Evolutionary conservation across 192 early-diverging fungal genomes (phyloP), one percentile per base, ranked within the genome.

Genomic region (Bifiguratus adelaidae): DNA sequence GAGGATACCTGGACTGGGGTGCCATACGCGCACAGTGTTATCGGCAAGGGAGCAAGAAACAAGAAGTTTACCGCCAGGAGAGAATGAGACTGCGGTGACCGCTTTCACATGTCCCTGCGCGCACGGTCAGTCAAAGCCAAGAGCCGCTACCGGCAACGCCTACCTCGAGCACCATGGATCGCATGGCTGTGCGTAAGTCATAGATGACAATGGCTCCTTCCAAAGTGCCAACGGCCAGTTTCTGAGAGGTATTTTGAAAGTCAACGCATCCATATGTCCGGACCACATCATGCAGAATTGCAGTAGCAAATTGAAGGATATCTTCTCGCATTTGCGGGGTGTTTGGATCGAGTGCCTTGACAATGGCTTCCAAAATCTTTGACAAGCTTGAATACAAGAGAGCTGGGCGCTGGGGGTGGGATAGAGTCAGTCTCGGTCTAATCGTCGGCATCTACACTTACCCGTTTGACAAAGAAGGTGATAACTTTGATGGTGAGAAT

Each of bases 291-390:
- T 73, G 57, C n/a, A 77, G 46, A 18, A 70, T 66, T 5, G 71
- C 61, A 1, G 77, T 81, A 0, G 65, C 80, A 21, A 63, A 61
- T 7, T 67, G 73, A 19, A 87, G 68, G 16, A 89, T 58, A 1
- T 62, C 51, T 46, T 91, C 89, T 15, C 89, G 61, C 52, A 89
- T 61, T 28, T 76, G 58, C 0, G 86, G 75, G 15, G 68, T 60
- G 48, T 87, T 90, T 0, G 89, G 89, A 55, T 91, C 88, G 21
- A 91, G 52, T 23, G 80, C 79, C 47, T 86, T 89, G 0, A 91
- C 88, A 36, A 91, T 81, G 0, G 81, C 77, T 45, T 88, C 89
- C 1, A 80, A 66, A 19, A 91, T 72, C 2, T 60, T 53, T 4
- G 78, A 53, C 5, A 90, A 55, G 54, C 76, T 69, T 1, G 65